phyloP scores from a whole-genome alignment of 2,329 filamentous ascomycete species.

The Chaetothyriales sp. region DNA sequence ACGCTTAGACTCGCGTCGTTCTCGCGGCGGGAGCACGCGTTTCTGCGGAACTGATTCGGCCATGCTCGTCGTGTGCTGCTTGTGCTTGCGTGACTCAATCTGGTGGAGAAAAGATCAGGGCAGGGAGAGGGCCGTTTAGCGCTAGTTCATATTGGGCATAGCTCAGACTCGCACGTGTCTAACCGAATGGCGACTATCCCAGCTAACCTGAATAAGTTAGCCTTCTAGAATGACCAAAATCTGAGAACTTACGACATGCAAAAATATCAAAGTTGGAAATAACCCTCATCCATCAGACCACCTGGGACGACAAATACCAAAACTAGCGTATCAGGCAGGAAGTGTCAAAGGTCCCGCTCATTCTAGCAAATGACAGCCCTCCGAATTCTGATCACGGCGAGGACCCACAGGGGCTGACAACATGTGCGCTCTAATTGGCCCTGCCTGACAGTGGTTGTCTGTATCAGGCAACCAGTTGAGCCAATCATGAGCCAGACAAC shows the following conservation, averaged over 20 bases:
- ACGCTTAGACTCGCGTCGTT: conserved; percentile 31
- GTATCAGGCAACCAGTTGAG: background rate
- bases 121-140: background rate
- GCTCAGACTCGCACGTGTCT: too few species aligned
- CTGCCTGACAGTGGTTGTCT: background rate
- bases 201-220: too few species aligned
- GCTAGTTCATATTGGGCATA: too few species aligned
- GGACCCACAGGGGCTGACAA: background rate
- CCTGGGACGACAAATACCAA: background rate
- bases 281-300: background rate
- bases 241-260: too few species aligned
- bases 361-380: background rate
- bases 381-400: background rate
- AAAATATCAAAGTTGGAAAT: background rate
- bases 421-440: background rate
- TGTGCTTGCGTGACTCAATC: background rate
- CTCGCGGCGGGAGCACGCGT: conserved; percentile 28
- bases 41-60: conserved; percentile 27
- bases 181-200: too few species aligned
- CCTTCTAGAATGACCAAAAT: too few species aligned
- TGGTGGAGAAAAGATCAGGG: background rate
- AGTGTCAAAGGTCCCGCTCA: background rate
- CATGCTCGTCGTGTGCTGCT: conserved; percentile 4
- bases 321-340: background rate
- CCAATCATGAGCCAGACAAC: background rate